These are phyloP conservation scores for Fraxinus pennsylvanica DNA, from an alignment of 257 asterid species.

Conservation along the genomic window DNA sequence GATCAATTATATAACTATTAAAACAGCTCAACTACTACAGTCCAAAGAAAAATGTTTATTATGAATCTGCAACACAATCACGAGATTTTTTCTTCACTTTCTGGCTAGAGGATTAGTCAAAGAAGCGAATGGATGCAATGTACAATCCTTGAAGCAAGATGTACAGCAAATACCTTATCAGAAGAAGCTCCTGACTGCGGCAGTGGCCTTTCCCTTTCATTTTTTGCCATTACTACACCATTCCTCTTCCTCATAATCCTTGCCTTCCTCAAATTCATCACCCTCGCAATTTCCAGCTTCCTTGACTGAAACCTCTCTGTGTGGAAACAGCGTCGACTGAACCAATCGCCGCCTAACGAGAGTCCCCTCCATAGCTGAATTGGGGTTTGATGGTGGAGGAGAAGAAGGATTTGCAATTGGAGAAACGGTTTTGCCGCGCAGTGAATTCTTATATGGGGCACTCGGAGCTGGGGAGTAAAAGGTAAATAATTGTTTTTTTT, in stretches of 20 bases:
- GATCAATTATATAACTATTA: background rate
- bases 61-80: too few species aligned
- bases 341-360: slow-evolving; percentile 58
- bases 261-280: slow-evolving; percentile 21
- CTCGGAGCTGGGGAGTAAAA: slow-evolving; percentile 14
- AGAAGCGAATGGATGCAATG: background rate
- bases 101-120: too few species aligned
- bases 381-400: slow-evolving; percentile 17
- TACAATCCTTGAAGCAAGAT: slow-evolving; percentile 14
- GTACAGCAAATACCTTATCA: slow-evolving; percentile 46
- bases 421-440: slow-evolving; percentile 23
- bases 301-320: slow-evolving; percentile 35
- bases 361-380: slow-evolving; percentile 47
- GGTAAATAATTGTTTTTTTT: slow-evolving; percentile 18
- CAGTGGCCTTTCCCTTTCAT: slow-evolving; percentile 38
- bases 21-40: background rate
- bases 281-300: slow-evolving; percentile 31
- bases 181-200: slow-evolving; percentile 35
- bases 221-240: slow-evolving; percentile 41
- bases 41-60: background rate
- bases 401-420: background rate
- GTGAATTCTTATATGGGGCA: background rate
- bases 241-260: slow-evolving; percentile 34
- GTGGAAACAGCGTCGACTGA: slow-evolving; percentile 68
- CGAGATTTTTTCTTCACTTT: too few species aligned